Percentiles rank a stretch among this genome's conserved stretches.
Evolutionary conservation across 257 asterid species (phyloP).

Genomic region (Gynochthodes officinalis): DNA sequence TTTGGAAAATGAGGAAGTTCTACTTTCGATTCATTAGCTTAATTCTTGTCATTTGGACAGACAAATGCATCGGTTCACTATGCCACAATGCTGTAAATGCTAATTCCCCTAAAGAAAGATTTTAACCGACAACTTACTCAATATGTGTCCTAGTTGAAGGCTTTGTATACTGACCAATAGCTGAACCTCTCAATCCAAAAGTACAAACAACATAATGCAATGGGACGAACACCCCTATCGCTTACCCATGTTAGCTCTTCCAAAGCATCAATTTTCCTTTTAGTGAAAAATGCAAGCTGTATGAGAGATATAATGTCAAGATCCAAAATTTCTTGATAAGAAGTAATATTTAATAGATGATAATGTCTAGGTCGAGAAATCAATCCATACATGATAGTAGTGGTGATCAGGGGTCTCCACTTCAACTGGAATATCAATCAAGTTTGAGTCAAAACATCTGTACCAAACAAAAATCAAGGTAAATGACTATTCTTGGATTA

Average conservation of each 20-base stretch:
- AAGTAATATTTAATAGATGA: neutral
- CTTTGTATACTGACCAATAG: neutral
- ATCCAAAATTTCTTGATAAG: conserved; percentile 4
- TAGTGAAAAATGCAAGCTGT: conserved; percentile 83
- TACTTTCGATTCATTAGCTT: neutral
- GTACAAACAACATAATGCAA: neutral
- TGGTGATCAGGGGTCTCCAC: conserved; percentile 81
- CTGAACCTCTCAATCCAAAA: neutral
- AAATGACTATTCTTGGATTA: neutral
- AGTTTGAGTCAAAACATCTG: conserved; percentile 70
- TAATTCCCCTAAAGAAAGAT: neutral
- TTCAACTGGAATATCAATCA: conserved; percentile 74
- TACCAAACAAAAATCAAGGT: neutral
- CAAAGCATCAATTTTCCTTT: conserved; percentile 51
- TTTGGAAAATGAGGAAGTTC: neutral
- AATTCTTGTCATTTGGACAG: neutral
- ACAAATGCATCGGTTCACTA: neutral
- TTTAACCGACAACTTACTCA: neutral
- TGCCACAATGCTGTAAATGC: neutral
- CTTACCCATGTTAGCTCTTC: conserved; percentile 86
- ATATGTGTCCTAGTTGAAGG: neutral
- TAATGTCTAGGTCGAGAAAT: neutral
- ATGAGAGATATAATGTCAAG: conserved; percentile 5
- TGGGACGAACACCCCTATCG: neutral
- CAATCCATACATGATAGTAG: conserved; percentile 60